phyloP scores from a whole-genome alignment of 768 basidiomycete genomes.

The Lentinula boryana region DNA sequence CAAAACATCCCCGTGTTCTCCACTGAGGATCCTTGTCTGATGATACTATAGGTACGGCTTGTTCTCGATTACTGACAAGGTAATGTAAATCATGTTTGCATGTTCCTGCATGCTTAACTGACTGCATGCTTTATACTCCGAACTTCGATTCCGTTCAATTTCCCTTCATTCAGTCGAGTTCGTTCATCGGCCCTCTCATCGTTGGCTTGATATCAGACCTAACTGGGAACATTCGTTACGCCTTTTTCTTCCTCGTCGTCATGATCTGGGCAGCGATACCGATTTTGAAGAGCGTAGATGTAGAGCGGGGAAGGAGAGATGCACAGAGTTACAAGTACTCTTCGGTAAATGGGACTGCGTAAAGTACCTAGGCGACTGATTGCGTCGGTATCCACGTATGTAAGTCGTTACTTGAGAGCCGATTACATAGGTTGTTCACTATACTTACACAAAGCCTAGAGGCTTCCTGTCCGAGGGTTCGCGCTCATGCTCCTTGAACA shows the following conservation, averaged over 20 bases:
- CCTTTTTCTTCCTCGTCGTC: slow-evolving; percentile 79
- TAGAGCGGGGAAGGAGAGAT: slow-evolving; percentile 55
- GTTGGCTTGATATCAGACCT: slow-evolving; percentile 85
- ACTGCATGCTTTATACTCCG: not conserved
- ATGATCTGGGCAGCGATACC: slow-evolving; percentile 85
- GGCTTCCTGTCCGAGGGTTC: not conserved
- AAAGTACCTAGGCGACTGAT: not conserved
- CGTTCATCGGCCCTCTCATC: slow-evolving; percentile 85
- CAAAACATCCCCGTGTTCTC: not conserved
- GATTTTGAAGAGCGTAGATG: slow-evolving; percentile 62
- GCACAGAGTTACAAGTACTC: slow-evolving; percentile 34
- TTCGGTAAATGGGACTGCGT: not conserved
- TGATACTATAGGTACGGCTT: slow-evolving; percentile 48
- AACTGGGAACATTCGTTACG: slow-evolving; percentile 89
- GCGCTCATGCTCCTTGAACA: not conserved
- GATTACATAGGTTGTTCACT: no score
- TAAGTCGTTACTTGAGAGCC: no score
- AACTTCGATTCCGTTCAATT: not conserved
- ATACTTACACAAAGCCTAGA: not conserved
- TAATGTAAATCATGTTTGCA: slow-evolving; percentile 13
- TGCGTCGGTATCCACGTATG: not conserved
- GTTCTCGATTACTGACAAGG: slow-evolving; percentile 90
- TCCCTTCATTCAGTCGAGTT: slow-evolving; percentile 48
- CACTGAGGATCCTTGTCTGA: not conserved
- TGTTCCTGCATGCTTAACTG: not conserved